Evolutionary conservation across 2,329 filamentous ascomycete genomes (phyloP), one percentile per base, ranked within the genome.

Genomic region (Diaporthe ilicicola): DNA sequence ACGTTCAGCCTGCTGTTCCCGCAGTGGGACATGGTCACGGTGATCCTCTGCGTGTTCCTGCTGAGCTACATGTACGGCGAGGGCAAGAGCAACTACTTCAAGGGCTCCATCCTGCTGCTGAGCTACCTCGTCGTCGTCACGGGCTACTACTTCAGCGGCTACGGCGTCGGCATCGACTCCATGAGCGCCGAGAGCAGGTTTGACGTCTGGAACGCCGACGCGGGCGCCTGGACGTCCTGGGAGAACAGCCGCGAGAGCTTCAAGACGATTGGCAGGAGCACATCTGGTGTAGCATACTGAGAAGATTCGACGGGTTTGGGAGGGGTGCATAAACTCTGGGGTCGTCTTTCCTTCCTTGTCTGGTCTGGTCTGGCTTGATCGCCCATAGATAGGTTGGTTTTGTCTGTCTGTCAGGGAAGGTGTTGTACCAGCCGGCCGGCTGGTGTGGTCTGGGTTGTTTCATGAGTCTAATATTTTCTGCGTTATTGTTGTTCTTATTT

Each of bases 51-150:
- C 77, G 94, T 99, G 22, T 97, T 99, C 84, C 84, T 99, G 70
- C 90, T 99, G 75, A 97, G 94, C 77, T 97, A 98, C 85, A 95
- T 99, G 86, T 97, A 98, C 77, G 94, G 95, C 65, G 96, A 99
- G 83, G 96, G 96, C 50, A 99, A 99, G 89, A 98, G 95, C 85
- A 99, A 99, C 82, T 99, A 99, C 82, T 99, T 99, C 90, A 99
- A 99, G 85, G 96, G 96, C 65, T 97, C 94, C 74, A 98, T 98
- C 76, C 86, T 99, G 66, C 90, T 98, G 74, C 85, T 99, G 64
- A 96, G 94, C 42, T 99, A 99, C 80, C 82, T 98, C 29, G 96
- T 98, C 34, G 94, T 99, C 61, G 85, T 98, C 34, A 89, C 94
- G 54, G 96, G 96, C 1, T 99, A 97, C 84, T 98, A 94, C 82